Percentiles rank a stretch among this genome's conserved stretches.
These are phyloP conservation scores for Neofusicoccum sp. DNA, from an alignment of 2,329 filamentous ascomycete species.

Conservation along the genomic window DNA sequence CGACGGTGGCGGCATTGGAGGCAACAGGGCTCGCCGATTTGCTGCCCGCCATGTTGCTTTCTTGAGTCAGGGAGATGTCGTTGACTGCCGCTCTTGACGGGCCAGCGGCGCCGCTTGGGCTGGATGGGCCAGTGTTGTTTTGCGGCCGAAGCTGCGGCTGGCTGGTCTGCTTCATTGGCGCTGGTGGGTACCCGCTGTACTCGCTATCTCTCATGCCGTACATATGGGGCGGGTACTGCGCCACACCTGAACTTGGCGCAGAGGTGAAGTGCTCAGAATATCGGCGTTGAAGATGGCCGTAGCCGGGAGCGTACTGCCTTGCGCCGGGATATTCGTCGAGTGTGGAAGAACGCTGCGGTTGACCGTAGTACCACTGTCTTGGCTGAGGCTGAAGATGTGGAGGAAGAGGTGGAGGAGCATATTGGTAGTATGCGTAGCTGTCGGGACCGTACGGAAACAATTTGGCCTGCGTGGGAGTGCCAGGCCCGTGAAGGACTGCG, in stretches of 20 bases:
- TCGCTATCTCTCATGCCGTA: not conserved
- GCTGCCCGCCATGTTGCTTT: not conserved
- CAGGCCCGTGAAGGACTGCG: not conserved
- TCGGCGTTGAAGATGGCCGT: not conserved
- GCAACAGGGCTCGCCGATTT: not conserved
- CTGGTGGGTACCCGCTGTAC: not conserved
- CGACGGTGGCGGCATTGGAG: not conserved
- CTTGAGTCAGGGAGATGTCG: not conserved
- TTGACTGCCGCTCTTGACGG: not conserved
- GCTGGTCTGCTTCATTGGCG: not conserved
- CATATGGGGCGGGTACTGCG: not conserved
- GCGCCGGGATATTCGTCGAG: not conserved
- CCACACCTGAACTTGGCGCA: not conserved
- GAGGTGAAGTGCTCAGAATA: slow-evolving; percentile 6
- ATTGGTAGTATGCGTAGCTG: slow-evolving; percentile 6
- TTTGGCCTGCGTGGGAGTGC: slow-evolving; percentile 4
- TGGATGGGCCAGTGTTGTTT: not conserved
- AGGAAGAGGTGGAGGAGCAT: not conserved
- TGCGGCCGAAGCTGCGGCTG: not conserved
- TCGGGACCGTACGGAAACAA: not conserved
- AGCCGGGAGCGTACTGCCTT: not conserved
- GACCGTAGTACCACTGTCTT: not conserved
- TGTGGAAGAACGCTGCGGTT: not conserved
- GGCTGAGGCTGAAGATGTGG: not conserved
- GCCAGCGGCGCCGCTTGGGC: not conserved